Evolutionary conservation across 2,329 filamentous ascomycete species (phyloP), one percentile per base, ranked within the genome.

Genomic region (Botrytis cinerea): DNA sequence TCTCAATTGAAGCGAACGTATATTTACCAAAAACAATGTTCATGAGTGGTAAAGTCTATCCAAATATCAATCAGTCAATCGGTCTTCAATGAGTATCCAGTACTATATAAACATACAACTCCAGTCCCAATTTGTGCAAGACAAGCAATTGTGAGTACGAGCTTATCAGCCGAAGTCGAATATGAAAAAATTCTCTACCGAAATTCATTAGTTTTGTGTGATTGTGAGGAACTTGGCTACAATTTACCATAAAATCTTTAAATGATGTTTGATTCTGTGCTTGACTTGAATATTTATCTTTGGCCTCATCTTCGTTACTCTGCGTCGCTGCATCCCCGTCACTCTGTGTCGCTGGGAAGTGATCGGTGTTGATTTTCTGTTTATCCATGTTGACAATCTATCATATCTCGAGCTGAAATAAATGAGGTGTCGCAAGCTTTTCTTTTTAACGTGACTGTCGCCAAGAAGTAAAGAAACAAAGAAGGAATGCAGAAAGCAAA

Each of bases 21-120:
- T 28, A 20, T 79, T 78, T 81, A 84, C 87, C 87, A 78, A 89
- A 89, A 22, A 89, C 82, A 20, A 89, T 84, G 73, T 89, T 90
- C 85, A 90, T 88, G 66, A 90, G 77, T 0, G 88, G 88, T 64
- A 90, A 80, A 1, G 88, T 89, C 83, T 84, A 72, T 18, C 57
- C 28, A 25, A 69, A 38, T 38, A 32, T 46, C 22, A 43, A 45
- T 70, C 22, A 45, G 48, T 70, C 22, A 45, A 4, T 28, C 54
- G 45, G n/a, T 5, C 28, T 40, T 9, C 4, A 43, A 40, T 32
- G 35, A 28, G 28, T 28, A 16, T 4, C n/a, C n/a, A 38, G 16
- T 32, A 32, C 4, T 18, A 70, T 61, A 14, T 25, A 28, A 63
- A 75, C 77, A 66, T 77, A 79, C 78, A 48, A 76, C 70, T 40